Evolutionary conservation across 331 rosid genomes (phyloP), one percentile per base, ranked within the genome.

Genomic region (Quercus phellos): DNA sequence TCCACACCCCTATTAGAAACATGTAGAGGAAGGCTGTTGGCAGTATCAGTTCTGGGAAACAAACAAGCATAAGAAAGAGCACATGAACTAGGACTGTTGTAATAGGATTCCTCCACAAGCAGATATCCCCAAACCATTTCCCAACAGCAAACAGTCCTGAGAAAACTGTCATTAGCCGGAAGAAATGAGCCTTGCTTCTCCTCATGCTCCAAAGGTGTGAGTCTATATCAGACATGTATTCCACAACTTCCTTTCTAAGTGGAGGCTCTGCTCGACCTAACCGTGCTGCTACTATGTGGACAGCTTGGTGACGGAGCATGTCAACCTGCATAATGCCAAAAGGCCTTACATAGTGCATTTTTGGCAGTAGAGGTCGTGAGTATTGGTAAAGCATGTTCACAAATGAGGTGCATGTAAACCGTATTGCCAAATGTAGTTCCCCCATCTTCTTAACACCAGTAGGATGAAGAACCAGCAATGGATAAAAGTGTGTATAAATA

Each of bases 161-260:
- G 59, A 90, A 87, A 56, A 92, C 90, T 0, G 92, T 32, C 92
- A 90, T 89, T 59, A 94, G 74, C 32, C 97, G 85, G 83, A 79
- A 84, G 84, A 92, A 94, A 87, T 92, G 92, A 1, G 99, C 99
- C 89, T 94, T 94, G 94, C 98, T 94, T 10, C 97, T 90, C 56
- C 99, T 89, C 99, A 92, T 94, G 84, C 99, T 92, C 97, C 97
- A 94, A 8, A 90, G 89, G 88, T 94, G 97, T 51, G 97, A 83
- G 58, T 91, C 89, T 8, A 87, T 81, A 74, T 94, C 99, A 11
- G 94, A 92, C 97, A 94, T 92, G 87, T 85, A 94, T 75, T 94
- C 99, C 60, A 94, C 86, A 6, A 92, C 93, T 82, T 94, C 99
- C 84, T 86, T 89, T 73, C 99, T 84, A 5, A 94, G 93, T 11